phyloP scores from a whole-genome alignment of 192 early-diverging fungal genomes.

The Backusella circina region DNA sequence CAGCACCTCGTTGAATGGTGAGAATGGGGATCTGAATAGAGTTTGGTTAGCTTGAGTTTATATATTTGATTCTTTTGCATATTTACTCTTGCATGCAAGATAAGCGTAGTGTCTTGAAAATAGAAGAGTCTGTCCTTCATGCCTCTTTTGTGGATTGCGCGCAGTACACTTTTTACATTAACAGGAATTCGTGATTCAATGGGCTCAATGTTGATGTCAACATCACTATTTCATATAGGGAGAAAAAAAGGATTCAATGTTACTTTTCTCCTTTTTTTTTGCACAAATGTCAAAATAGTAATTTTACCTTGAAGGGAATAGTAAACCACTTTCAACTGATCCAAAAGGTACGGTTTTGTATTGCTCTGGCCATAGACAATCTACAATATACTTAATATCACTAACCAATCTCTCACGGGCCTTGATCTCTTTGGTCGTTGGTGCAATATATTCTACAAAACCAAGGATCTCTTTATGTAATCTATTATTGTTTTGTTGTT shows the following conservation, averaged over 20 bases:
- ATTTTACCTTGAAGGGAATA: slow-evolving; percentile 22
- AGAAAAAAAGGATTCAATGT: neutral
- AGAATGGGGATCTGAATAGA: slow-evolving; percentile 17
- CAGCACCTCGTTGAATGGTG: neutral
- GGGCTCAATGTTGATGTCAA: slow-evolving; percentile 14
- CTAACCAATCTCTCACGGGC: neutral
- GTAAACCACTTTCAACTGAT: slow-evolving; percentile 15
- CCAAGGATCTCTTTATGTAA: slow-evolving; percentile 18
- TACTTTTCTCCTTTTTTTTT: neutral
- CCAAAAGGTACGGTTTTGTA: slow-evolving; percentile 4
- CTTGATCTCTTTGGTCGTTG: slow-evolving; percentile 6
- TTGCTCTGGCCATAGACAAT: neutral
- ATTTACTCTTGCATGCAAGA: neutral
- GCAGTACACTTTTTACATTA: neutral
- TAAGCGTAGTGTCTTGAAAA: neutral
- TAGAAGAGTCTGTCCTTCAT: neutral
- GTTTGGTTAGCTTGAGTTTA: neutral
- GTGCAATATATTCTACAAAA: slow-evolving; percentile 21
- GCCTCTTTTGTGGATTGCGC: neutral
- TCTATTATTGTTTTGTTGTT: slow-evolving; percentile 1
- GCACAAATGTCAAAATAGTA: neutral
- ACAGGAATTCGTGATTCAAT: neutral
- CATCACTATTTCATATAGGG: slow-evolving; percentile 13
- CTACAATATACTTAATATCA: neutral
- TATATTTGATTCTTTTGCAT: neutral